These are phyloP conservation scores for Beverwykella pulmonaria DNA, from an alignment of 495 filamentous ascomycete genomes.

Conservation along the genomic window DNA sequence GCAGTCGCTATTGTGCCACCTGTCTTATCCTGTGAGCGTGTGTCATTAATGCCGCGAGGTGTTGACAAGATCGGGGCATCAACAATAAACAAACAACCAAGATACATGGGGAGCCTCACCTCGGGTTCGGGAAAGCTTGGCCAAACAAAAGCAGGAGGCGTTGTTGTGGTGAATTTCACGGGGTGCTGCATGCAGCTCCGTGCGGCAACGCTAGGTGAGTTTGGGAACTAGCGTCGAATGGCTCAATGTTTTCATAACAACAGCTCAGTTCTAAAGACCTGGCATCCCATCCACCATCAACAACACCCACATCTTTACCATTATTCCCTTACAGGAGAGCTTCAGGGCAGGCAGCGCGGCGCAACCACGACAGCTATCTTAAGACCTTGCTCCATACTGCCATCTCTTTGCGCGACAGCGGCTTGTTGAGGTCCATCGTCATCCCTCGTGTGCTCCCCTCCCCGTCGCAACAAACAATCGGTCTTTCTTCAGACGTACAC, in stretches of 20 bases:
- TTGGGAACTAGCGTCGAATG: background rate
- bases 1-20: background rate
- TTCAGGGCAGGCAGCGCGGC: background rate
- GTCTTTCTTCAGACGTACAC: slow-evolving; percentile 12
- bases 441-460: slow-evolving; percentile 7
- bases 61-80: background rate
- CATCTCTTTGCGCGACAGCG: slow-evolving; percentile 6
- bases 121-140: background rate
- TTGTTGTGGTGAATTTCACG: slow-evolving; percentile 6
- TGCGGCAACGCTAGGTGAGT: background rate
- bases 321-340: slow-evolving; percentile 27
- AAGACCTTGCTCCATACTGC: background rate
- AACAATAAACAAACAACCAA: background rate
- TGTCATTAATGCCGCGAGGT: background rate
- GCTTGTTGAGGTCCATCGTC: no score
- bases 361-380: slow-evolving; percentile 12
- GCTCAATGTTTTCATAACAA: slow-evolving; percentile 1
- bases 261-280: background rate
- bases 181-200: no score
- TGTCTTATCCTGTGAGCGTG: background rate
- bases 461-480: slow-evolving; percentile 1
- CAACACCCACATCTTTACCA: slow-evolving; percentile 31
- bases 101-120: slow-evolving; percentile 8
- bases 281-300: slow-evolving; percentile 9
- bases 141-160: background rate